Conservation (phyloP, 176 grass and related monocot species). For the Saccharum officinarum region DNA sequence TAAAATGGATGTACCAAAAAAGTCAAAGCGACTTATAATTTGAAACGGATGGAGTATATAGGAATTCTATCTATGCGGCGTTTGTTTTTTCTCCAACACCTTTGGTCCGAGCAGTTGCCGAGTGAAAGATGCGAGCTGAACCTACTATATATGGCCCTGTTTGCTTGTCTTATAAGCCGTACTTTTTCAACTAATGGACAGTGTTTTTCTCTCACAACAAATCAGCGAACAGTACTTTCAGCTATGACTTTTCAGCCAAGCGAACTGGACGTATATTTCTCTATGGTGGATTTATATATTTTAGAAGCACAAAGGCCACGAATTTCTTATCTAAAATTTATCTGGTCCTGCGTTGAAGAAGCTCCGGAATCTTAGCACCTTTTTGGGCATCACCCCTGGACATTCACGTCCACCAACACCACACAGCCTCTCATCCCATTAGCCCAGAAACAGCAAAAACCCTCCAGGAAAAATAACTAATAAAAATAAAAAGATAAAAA, state of each 20-base stretch:
- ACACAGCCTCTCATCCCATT: conserved; percentile 25
- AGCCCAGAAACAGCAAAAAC: conserved; percentile 27
- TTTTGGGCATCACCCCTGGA: conserved; percentile 37
- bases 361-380: conserved; percentile 48
- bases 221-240: too few relatives aligned
- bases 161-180: too few relatives aligned
- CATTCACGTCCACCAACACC: conserved; percentile 55
- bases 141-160: neutral
- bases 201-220: too few relatives aligned
- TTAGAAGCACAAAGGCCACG: conserved; percentile 35
- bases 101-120: neutral
- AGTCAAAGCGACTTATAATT: too few relatives aligned
- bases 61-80: neutral
- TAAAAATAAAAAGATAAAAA: neutral
- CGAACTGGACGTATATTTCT: neutral
- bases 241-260: too few relatives aligned
- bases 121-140: neutral
- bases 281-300: neutral
- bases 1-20: too few relatives aligned
- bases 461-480: neutral
- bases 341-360: conserved; percentile 40
- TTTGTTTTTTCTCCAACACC: neutral
- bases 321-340: conserved; percentile 75
- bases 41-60: too few relatives aligned
- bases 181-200: too few relatives aligned